phyloP scores from a whole-genome alignment of 345 rosid species.

The Lepidium didymum region DNA sequence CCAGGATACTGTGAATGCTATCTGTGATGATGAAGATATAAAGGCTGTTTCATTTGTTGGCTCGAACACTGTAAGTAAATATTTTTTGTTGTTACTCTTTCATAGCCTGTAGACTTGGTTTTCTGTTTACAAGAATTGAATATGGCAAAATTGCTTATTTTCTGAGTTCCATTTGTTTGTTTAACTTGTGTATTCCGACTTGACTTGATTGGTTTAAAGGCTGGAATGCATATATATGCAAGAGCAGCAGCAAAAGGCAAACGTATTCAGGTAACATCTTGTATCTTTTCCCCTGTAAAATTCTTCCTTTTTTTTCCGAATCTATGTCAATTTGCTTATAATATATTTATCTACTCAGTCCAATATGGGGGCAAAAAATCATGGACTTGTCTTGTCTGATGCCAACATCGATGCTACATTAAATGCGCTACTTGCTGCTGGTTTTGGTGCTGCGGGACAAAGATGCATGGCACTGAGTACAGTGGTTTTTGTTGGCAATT shows the following conservation, averaged over 20 bases:
- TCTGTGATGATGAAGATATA: slow-evolving; percentile 78
- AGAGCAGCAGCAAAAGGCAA: slow-evolving; percentile 92
- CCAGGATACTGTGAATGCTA: slow-evolving; percentile 89
- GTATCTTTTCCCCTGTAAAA: not conserved
- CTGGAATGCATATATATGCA: slow-evolving; percentile 93
- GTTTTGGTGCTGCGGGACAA: slow-evolving; percentile 99
- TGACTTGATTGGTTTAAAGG: slow-evolving; percentile 38
- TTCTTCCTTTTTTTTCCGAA: not conserved
- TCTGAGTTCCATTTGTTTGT: not conserved
- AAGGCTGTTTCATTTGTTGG: slow-evolving; percentile 95
- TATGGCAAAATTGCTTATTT: not conserved
- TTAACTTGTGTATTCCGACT: not conserved
- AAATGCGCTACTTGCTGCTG: slow-evolving; percentile 89
- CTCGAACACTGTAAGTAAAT: slow-evolving; percentile 72
- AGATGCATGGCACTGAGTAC: slow-evolving; percentile 99
- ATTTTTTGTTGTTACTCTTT: not conserved
- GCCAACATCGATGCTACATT: slow-evolving; percentile 71
- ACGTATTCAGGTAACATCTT: slow-evolving; percentile 74
- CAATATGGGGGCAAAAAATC: slow-evolving; percentile 98
- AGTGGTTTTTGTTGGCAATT: slow-evolving; percentile 74
- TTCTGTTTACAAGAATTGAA: not conserved
- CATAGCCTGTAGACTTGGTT: not conserved
- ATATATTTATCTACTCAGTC: slow-evolving; percentile 44
- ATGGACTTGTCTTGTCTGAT: slow-evolving; percentile 82
- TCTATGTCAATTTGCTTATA: slow-evolving; percentile 6